Evolutionary conservation across 1,284 basidiomycete species (phyloP), one percentile per base, ranked within the genome.

Genomic region (Fomes fomentarius): DNA sequence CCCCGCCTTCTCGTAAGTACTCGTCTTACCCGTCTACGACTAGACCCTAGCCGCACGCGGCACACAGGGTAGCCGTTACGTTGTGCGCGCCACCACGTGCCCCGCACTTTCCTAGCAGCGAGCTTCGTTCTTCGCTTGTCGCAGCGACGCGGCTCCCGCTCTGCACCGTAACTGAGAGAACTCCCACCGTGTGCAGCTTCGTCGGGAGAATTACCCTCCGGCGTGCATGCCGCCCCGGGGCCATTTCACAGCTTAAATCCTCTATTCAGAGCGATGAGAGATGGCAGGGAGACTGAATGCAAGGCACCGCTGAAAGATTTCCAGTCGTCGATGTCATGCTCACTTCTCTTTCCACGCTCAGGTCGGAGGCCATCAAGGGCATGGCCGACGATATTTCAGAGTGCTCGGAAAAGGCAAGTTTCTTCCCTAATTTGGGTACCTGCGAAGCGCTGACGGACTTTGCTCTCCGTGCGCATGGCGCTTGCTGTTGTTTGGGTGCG

Each of bases 1-100:
- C 21, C 65, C 69, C 14, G 70, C 70, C n/a, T 72, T 72, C 59
- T 61, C 64, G 64, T 66, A 46, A 58, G 63, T n/a, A n/a, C n/a
- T 65, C 24, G 52, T 39, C 40, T 30, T n/a, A n/a, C n/a, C n/a
- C n/a, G 17, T 19, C 11, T 38, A 9, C 33, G 4, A 33, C 9
- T 17, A n/a, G 35, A n/a, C 21, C 19, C 17, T 4, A 30, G 28
- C 7, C 28, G 28, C 28, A 30, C 28, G 28, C 7, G 28, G 28
- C 28, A n/a, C n/a, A n/a, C n/a, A 30, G 28, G 7, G 28, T 30
- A 12, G 2, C 11, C 38, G 10, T 39, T 39, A 39, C 38, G 38
- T 39, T 39, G 38, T 39, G 38, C 38, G 38, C 38, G 38, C 19
- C 17, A 21, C 38, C 38, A 39, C 38, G 3, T 24, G 21, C 3